phyloP scores from a whole-genome alignment of 1,284 basidiomycete species.

The Naganishia liquefaciens region DNA sequence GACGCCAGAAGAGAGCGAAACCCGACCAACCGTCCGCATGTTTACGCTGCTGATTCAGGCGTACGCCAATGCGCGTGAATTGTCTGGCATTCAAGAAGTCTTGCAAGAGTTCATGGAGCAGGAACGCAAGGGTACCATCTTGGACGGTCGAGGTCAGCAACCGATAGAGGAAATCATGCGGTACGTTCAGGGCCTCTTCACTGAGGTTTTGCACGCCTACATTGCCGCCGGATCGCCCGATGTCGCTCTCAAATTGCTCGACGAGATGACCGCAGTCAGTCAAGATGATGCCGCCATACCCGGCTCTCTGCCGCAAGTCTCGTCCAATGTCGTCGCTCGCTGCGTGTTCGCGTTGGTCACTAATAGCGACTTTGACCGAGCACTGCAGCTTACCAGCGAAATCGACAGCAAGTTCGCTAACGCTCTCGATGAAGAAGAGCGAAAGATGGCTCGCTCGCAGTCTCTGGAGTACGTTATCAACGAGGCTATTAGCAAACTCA shows the following conservation, averaged over 20 bases:
- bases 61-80: conserved; percentile 62
- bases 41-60: conserved; percentile 66
- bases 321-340: conserved; percentile 61
- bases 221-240: conserved; percentile 67
- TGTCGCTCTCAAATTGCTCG: conserved; percentile 68
- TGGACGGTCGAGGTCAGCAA: conserved; percentile 29
- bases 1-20: conserved; percentile 29
- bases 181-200: conserved; percentile 58
- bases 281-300: conserved; percentile 53
- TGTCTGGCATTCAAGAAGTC: conserved; percentile 64
- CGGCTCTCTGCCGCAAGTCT: conserved; percentile 62
- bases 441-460: not conserved
- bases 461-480: conserved; percentile 5
- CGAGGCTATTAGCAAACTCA: conserved; percentile 3
- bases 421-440: not conserved
- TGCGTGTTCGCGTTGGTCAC: conserved; percentile 70
- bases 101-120: conserved; percentile 65
- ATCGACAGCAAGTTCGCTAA: not conserved
- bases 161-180: conserved; percentile 6
- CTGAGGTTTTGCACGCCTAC: conserved; percentile 72
- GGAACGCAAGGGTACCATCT: conserved; percentile 39
- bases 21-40: conserved; percentile 51
- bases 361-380: conserved; percentile 64
- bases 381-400: conserved; percentile 52
- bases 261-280: conserved; percentile 67